phyloP scores from a whole-genome alignment of 2,329 filamentous ascomycete species.

The Metarhizium guizhouense region DNA sequence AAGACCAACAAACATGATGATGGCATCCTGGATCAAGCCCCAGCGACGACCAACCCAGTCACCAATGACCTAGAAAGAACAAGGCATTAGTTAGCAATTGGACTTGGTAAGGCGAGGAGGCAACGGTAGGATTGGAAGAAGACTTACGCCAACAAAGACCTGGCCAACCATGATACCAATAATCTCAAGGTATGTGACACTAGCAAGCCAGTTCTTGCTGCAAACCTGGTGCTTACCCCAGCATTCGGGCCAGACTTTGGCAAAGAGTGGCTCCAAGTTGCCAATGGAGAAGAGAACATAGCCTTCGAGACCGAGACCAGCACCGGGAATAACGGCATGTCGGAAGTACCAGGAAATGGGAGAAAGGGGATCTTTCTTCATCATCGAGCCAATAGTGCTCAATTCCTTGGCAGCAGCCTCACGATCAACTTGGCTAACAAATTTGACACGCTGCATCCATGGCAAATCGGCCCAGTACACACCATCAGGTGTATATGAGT shows the following conservation, averaged over 20 bases:
- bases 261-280: constrained; percentile 77
- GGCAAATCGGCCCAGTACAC: constrained; percentile 90
- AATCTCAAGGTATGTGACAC: constrained; percentile 87
- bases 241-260: constrained; percentile 65
- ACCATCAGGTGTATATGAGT: constrained; percentile 74
- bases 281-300: constrained; percentile 97
- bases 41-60: constrained; percentile 82
- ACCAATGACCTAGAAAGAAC: constrained; percentile 37
- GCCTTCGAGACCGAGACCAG: constrained; percentile 84
- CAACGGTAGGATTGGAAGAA: neutral
- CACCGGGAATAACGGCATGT: constrained; percentile 87
- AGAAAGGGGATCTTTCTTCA: constrained; percentile 77
- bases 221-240: constrained; percentile 64
- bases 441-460: constrained; percentile 57
- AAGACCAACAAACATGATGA: constrained; percentile 88
- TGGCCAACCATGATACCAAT: constrained; percentile 93
- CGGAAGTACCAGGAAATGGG: constrained; percentile 80
- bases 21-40: constrained; percentile 90
- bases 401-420: constrained; percentile 63
- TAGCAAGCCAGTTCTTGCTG: constrained; percentile 68
- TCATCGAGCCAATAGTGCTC: constrained; percentile 60
- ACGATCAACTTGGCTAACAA: constrained; percentile 66
- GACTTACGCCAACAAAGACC: constrained; percentile 68
- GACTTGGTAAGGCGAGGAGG: neutral
- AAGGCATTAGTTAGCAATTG: constrained; percentile 11